Base-by-base conservation (phyloP, 169 alveolate species). In the Pseudocohnilembus persalinus region DNA sequence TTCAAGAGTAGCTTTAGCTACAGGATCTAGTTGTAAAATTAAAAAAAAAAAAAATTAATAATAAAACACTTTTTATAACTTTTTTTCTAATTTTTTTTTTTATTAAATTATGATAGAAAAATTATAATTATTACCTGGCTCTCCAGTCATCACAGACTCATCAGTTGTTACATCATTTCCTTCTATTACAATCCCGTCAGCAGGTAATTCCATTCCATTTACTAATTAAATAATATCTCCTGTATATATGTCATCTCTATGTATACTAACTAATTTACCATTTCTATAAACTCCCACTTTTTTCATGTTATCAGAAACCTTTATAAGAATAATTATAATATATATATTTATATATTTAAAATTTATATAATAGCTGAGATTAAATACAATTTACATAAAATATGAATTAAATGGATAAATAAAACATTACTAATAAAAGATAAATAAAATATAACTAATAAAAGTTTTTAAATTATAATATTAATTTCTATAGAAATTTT, bases 101-200 rank as follows among this genome's bases (percentile, higher is more conserved):
- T 72, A 72, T 30, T 30, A 28, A 1, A 28, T 72, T 72, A 72
- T 72, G n/a, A 28, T 28, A 30, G 29, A 72, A 28, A 28, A 72
- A 72, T 72, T 72, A 72, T 28, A 0, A 28, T 77, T 90, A 84
- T 85, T 82, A 72, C 95, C 98, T 31, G 96, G 91, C 82, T 94
- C 97, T 63, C 98, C 98, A 24, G 98, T 94, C 92, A 96, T 90
- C 0, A 95, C 91, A 64, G 94, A 81, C 85, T 96, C 98, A 88
- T 96, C 94, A 73, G 88, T 83, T 76, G 83, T 88, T 32, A 96
- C 83, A 63, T 91, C 94, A 29, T 82, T 76, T 64, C 96, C 95
- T 74, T 88, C 78, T 27, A 96, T 76, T 33, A 94, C 88, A 73
- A 96, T 49, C 49, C 96, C 94, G 89, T 96, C 98, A 1, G 89